phyloP scores from a whole-genome alignment of 805 yeast genomes.

The Blastobotrys muscicola region DNA sequence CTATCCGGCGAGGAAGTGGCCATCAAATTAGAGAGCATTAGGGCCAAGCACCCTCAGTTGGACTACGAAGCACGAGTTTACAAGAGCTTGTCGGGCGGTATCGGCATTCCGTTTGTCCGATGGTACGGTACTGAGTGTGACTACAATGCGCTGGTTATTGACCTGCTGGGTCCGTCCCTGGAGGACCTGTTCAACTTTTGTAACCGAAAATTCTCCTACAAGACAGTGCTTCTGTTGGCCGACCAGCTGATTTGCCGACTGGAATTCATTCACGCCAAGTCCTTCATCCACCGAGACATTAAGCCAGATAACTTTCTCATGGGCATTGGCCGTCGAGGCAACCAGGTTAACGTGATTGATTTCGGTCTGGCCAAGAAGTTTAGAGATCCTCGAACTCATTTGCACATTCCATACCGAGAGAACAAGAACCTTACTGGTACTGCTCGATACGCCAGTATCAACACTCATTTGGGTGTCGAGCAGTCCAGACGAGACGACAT shows the following conservation, averaged over 20 bases:
- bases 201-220: conserved; percentile 83
- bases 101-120: conserved; percentile 92
- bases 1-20: conserved; percentile 97
- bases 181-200: conserved; percentile 96
- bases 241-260: conserved; percentile 91
- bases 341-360: conserved; percentile 89
- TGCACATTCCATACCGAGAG: conserved; percentile 93
- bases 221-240: conserved; percentile 85
- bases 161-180: conserved; percentile 85
- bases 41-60: conserved; percentile 92
- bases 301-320: conserved; percentile 76
- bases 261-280: conserved; percentile 91
- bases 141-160: conserved; percentile 94
- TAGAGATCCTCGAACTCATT: conserved; percentile 87
- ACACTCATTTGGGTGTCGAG: conserved; percentile 94
- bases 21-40: conserved; percentile 79
- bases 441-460: conserved; percentile 90
- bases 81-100: conserved; percentile 90
- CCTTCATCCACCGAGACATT: conserved; percentile 78
- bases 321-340: conserved; percentile 92
- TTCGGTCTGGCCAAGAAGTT: conserved; percentile 90
- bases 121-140: conserved; percentile 97
- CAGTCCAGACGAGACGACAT: conserved; percentile 95
- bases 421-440: conserved; percentile 96
- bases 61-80: conserved; percentile 96